Evolutionary conservation across 805 yeast species (phyloP).

Genomic region (Ogataea pilisensis): DNA sequence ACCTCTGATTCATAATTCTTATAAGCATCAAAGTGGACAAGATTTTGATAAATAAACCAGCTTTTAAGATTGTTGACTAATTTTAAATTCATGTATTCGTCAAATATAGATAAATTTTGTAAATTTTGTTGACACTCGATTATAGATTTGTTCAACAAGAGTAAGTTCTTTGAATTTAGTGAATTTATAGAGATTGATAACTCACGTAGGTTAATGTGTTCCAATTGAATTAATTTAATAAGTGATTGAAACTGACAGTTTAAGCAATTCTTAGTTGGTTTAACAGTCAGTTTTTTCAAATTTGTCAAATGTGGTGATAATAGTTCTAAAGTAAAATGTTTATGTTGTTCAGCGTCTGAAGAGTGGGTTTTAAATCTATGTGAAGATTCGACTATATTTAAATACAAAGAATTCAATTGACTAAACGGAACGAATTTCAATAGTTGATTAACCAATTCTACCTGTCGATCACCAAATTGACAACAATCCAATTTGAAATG

Average conservation of each 20-base stretch:
- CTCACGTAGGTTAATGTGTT: constrained; percentile 2
- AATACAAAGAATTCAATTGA: constrained; percentile 7
- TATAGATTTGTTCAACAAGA: constrained; percentile 5
- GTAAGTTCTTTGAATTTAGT: constrained; percentile 12
- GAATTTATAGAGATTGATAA: constrained; percentile 20
- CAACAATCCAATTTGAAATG: constrained; percentile 20
- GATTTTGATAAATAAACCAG: constrained; percentile 24
- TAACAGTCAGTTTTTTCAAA: constrained; percentile 17
- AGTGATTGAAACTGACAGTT: constrained; percentile 24
- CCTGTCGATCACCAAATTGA: constrained; percentile 21
- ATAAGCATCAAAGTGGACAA: constrained; percentile 15
- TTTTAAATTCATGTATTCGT: constrained; percentile 19
- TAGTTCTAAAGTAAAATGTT: constrained; percentile 8
- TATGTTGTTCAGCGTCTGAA: neutral
- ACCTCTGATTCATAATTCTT: constrained; percentile 19
- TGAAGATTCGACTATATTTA: constrained; percentile 25
- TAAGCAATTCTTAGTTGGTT: constrained; percentile 26
- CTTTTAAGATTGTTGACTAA: constrained; percentile 19
- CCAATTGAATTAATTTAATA: constrained; percentile 8
- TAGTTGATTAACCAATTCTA: constrained; percentile 4
- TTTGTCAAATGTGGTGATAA: constrained; percentile 17
- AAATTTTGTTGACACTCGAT: constrained; percentile 3
- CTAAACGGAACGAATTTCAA: constrained; percentile 6
- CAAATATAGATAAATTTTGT: constrained; percentile 18
- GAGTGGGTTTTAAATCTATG: constrained; percentile 21